A percentile compares a stretch with the other conserved stretches of the same genome.
phyloP scores from a whole-genome alignment of 768 basidiomycete genomes.

The Cystoderma amianthinum region DNA sequence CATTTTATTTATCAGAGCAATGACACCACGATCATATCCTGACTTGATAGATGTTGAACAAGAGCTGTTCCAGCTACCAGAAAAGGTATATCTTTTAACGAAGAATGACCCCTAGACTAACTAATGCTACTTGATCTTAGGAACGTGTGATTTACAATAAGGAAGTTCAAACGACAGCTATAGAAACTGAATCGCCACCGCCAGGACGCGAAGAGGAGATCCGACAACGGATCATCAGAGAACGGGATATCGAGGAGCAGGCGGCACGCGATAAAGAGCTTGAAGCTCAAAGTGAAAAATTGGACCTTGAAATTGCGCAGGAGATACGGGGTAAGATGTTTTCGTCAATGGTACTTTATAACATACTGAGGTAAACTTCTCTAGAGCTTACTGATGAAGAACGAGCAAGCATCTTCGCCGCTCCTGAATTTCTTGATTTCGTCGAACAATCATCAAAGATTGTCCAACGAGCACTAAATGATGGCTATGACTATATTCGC shows the following conservation, averaged over 20 bases:
- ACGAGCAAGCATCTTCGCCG: conserved; percentile 70
- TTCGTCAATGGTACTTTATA: too few species aligned
- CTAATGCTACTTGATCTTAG: conserved; percentile 34
- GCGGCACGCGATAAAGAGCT: conserved; percentile 67
- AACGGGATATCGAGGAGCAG: conserved; percentile 68
- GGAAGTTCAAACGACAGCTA: conserved; percentile 70
- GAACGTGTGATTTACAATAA: conserved; percentile 82
- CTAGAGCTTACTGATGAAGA: conserved; percentile 87
- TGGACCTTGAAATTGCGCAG: conserved; percentile 82
- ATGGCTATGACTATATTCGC: conserved; percentile 93
- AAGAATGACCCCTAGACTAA: too few species aligned
- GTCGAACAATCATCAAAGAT: conserved; percentile 94
- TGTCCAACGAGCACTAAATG: conserved; percentile 89
- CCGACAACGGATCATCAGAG: conserved; percentile 58
- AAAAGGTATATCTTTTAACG: conserved; percentile 32
- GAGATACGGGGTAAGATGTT: conserved; percentile 63
- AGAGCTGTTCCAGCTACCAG: conserved; percentile 85
- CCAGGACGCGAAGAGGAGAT: conserved; percentile 64
- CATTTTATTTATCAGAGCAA: conserved; percentile 29
- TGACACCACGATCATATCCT: conserved; percentile 60
- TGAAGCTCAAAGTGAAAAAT: conserved; percentile 76
- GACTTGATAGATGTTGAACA: conserved; percentile 87
- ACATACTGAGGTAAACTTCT: too few species aligned
- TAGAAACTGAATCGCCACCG: conserved; percentile 44
- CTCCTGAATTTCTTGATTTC: conserved; percentile 90